Conservation (phyloP, 2,329 filamentous ascomycete genomes). For the Clathrospora elynae region DNA sequence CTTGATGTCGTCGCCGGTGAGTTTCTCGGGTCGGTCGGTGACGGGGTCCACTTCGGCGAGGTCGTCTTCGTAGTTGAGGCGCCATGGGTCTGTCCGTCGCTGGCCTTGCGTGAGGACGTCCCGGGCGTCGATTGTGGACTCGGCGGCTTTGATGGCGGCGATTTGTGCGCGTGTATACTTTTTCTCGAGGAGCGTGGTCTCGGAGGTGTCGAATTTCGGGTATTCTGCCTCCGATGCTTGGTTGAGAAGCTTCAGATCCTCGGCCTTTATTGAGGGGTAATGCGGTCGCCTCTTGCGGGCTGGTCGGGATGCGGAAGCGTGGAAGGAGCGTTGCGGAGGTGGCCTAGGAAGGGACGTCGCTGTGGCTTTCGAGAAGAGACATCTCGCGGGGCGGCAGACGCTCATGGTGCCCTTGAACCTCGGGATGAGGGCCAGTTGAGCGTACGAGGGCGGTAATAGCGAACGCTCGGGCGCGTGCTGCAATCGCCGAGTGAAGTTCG, state of each 20-base stretch:
- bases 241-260: slow-evolving; percentile 46
- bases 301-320: slow-evolving; percentile 43
- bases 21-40: slow-evolving; percentile 65
- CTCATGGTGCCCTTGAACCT: slow-evolving; percentile 45
- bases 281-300: slow-evolving; percentile 48
- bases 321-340: slow-evolving; percentile 50
- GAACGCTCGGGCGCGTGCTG: slow-evolving; percentile 16
- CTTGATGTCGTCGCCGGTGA: slow-evolving; percentile 27
- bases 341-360: slow-evolving; percentile 35
- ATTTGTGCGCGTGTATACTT: slow-evolving; percentile 83
- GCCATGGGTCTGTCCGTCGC: slow-evolving; percentile 73
- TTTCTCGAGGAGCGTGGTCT: slow-evolving; percentile 56
- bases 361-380: slow-evolving; percentile 46
- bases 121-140: slow-evolving; percentile 72
- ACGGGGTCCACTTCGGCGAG: slow-evolving; percentile 77
- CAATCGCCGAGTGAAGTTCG: slow-evolving; percentile 28
- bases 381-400: slow-evolving; percentile 50
- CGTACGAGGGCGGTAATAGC: slow-evolving; percentile 8
- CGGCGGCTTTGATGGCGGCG: slow-evolving; percentile 78
- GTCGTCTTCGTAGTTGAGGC: slow-evolving; percentile 73
- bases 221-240: slow-evolving; percentile 49
- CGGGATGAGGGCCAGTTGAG: slow-evolving; percentile 31
- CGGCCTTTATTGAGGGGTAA: slow-evolving; percentile 53
- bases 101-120: slow-evolving; percentile 77
- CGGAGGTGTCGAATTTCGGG: slow-evolving; percentile 65